Percentiles rank a stretch among this genome's conserved stretches.
These are phyloP conservation scores for Ploettnerulaceae sp. DNA, from an alignment of 2,329 filamentous ascomycete genomes.

Conservation along the genomic window DNA sequence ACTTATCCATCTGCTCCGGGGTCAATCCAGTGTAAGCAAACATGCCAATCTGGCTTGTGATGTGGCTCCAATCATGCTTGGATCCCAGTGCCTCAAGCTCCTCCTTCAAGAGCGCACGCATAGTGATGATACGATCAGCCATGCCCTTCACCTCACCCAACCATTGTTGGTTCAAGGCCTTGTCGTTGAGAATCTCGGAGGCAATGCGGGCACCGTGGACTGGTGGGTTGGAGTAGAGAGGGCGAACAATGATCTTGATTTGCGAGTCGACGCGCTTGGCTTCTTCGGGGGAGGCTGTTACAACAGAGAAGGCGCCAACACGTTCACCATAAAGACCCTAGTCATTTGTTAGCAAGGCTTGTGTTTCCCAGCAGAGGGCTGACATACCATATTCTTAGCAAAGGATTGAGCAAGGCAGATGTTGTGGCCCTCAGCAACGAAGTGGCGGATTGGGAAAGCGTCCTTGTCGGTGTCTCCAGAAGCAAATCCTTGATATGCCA, in stretches of 20 bases:
- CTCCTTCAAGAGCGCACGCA: slow-evolving; percentile 89
- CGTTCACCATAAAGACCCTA: slow-evolving; percentile 97
- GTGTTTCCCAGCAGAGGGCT: neutral
- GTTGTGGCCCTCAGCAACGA: slow-evolving; percentile 86
- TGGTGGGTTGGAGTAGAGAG: slow-evolving; percentile 96
- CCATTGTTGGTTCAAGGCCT: slow-evolving; percentile 87
- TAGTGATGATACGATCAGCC: slow-evolving; percentile 98
- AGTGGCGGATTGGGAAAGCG: slow-evolving; percentile 89
- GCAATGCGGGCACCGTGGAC: slow-evolving; percentile 95
- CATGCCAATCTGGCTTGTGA: slow-evolving; percentile 99
- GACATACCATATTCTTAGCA: slow-evolving; percentile 93
- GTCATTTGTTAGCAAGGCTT: slow-evolving; percentile 13
- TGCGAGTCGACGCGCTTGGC: slow-evolving; percentile 95
- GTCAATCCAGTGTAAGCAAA: slow-evolving; percentile 96
- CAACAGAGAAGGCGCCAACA: slow-evolving; percentile 92
- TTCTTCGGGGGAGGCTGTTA: slow-evolving; percentile 80
- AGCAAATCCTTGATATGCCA: slow-evolving; percentile 98
- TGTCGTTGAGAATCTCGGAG: slow-evolving; percentile 82
- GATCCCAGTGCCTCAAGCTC: slow-evolving; percentile 93
- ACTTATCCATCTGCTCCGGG: slow-evolving; percentile 81
- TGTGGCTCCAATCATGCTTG: slow-evolving; percentile 98
- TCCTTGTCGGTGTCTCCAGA: slow-evolving; percentile 88
- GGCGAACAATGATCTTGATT: slow-evolving; percentile 96
- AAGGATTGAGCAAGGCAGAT: slow-evolving; percentile 88
- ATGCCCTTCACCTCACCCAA: slow-evolving; percentile 95